phyloP scores from a whole-genome alignment of 2,329 filamentous ascomycete genomes.

The Trichophyton verrucosum region DNA sequence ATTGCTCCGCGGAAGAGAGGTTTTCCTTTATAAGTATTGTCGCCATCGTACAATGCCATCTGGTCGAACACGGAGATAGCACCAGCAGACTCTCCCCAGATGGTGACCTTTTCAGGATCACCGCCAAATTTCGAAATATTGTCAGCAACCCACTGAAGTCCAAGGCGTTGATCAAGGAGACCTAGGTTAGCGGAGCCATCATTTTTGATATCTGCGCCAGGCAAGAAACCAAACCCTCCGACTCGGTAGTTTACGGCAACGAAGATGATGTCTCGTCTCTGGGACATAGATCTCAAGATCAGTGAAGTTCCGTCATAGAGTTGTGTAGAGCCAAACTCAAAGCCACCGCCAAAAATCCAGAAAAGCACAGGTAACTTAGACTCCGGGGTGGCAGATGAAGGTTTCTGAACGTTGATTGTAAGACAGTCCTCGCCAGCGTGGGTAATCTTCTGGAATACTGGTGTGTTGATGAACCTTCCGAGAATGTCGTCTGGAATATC shows the following conservation, averaged over 20 bases:
- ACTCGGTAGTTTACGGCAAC: slow-evolving; percentile 69
- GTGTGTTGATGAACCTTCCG: slow-evolving; percentile 41
- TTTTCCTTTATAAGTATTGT: slow-evolving; percentile 62
- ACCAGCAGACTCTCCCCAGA: slow-evolving; percentile 64
- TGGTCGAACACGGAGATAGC: slow-evolving; percentile 65
- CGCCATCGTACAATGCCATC: slow-evolving; percentile 59
- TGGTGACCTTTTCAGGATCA: slow-evolving; percentile 63
- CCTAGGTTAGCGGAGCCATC: slow-evolving; percentile 61
- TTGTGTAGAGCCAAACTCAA: slow-evolving; percentile 36
- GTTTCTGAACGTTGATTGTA: slow-evolving; percentile 48
- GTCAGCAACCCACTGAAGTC: slow-evolving; percentile 62
- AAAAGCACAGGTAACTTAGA: slow-evolving; percentile 53
- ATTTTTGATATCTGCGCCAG: slow-evolving; percentile 53
- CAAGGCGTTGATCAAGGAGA: slow-evolving; percentile 59
- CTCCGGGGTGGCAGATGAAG: slow-evolving; percentile 41
- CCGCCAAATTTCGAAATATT: slow-evolving; percentile 69
- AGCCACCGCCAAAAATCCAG: slow-evolving; percentile 57
- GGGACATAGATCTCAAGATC: slow-evolving; percentile 28
- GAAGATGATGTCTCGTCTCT: slow-evolving; percentile 56
- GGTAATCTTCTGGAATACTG: slow-evolving; percentile 44
- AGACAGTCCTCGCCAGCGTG: slow-evolving; percentile 53
- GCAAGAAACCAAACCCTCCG: slow-evolving; percentile 61
- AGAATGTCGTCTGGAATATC: slow-evolving; percentile 35
- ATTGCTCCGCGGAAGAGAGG: slow-evolving; percentile 63
- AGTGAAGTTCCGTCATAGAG: slow-evolving; percentile 27